Conservation (phyloP, 2,329 filamentous ascomycete species). For the Fusarium nelsonii region DNA sequence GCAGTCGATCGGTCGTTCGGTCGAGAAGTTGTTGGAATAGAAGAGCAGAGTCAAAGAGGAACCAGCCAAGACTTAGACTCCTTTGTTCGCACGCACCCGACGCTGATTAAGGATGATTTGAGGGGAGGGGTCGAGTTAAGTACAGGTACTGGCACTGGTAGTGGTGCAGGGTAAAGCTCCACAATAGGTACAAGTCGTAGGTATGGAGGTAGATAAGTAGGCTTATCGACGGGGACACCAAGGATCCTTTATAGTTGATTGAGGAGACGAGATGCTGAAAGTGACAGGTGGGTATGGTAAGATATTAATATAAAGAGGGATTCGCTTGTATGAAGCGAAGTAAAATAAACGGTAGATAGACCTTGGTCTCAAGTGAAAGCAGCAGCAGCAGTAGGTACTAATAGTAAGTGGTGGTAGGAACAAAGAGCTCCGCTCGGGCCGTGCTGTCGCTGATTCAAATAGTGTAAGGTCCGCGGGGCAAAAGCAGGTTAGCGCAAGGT, state of each 20-base stretch:
- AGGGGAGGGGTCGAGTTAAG: conserved; percentile 24
- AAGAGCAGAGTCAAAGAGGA: conserved; percentile 34
- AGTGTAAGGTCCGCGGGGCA: conserved; percentile 42
- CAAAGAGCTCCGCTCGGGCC: conserved; percentile 47
- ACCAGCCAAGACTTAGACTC: conserved; percentile 41
- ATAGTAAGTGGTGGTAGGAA: conserved; percentile 15
- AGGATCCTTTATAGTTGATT: conserved; percentile 25
- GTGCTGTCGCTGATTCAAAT: conserved; percentile 43
- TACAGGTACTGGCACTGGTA: conserved; percentile 15
- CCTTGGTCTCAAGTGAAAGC: neutral
- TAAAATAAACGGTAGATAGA: conserved; percentile 17
- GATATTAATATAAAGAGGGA: conserved; percentile 4
- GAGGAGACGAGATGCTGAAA: conserved; percentile 12
- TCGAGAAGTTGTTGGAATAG: conserved; percentile 27
- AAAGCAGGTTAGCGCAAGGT: conserved; percentile 42
- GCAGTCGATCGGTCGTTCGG: conserved; percentile 30
- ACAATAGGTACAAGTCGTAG: conserved; percentile 35
- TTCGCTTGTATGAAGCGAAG: conserved; percentile 15
- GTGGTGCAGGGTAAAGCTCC: conserved; percentile 21
- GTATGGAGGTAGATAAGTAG: neutral
- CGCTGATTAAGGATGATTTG: conserved; percentile 42
- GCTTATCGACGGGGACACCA: conserved; percentile 20
- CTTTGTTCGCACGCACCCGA: conserved; percentile 41
- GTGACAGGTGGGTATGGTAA: neutral
- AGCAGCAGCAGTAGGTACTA: neutral